Conservation (phyloP, 208 protist species). For the Trypanosoma brucei region DNA sequence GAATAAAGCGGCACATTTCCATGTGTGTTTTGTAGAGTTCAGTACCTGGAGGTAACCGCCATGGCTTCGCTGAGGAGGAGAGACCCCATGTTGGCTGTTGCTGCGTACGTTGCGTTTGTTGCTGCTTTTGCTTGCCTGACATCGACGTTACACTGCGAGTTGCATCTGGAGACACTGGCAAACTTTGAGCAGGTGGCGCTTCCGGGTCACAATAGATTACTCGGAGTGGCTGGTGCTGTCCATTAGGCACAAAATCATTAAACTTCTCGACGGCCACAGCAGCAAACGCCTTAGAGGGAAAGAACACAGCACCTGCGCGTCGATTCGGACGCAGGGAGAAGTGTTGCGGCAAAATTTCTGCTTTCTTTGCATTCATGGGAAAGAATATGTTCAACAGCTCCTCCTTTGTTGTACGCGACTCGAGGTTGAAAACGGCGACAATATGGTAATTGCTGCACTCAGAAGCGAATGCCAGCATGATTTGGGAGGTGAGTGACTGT, state of each 20-base stretch:
- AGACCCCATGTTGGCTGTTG: neutral
- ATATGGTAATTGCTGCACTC: constrained; percentile 38
- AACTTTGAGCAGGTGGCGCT: neutral
- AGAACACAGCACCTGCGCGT: constrained; percentile 74
- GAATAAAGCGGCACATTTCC: constrained; percentile 33
- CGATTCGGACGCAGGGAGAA: constrained; percentile 34
- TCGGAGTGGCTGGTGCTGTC: constrained; percentile 66
- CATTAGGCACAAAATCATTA: constrained; percentile 73
- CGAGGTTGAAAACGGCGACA: constrained; percentile 73
- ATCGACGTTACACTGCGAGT: too few relatives aligned
- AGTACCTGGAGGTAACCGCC: constrained; percentile 2
- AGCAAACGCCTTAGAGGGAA: constrained; percentile 53
- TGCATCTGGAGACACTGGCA: too few relatives aligned
- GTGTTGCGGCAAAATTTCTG: constrained; percentile 42
- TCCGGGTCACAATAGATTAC: constrained; percentile 70
- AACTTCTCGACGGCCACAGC: constrained; percentile 77
- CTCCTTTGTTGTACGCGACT: constrained; percentile 52
- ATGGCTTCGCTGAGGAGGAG: neutral
- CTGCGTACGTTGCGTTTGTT: neutral
- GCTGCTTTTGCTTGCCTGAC: neutral
- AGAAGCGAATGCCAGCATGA: constrained; percentile 42
- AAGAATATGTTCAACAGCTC: constrained; percentile 72
- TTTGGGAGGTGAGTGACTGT: constrained; percentile 27
- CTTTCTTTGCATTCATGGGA: constrained; percentile 53
- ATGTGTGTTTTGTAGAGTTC: constrained; percentile 27